Conservation (phyloP, 1,284 basidiomycete species). For the Exsudoporus floridanus region DNA sequence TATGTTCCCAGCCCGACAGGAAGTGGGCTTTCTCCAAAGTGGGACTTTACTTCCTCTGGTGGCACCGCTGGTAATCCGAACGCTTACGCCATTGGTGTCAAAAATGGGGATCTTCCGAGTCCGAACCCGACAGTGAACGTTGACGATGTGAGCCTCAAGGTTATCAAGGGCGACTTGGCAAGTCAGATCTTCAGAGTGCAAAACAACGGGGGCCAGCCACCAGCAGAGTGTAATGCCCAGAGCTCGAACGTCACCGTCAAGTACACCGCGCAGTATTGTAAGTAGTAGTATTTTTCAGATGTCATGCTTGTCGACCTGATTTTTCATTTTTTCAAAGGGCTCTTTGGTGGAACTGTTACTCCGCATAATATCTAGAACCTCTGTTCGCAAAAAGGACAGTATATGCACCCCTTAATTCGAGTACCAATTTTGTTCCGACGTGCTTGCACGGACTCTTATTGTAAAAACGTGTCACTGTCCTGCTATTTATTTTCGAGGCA, state of each 20-base stretch:
- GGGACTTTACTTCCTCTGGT: slow-evolving; percentile 54
- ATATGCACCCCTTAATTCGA: neutral
- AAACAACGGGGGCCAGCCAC: slow-evolving; percentile 67
- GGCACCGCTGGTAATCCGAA: slow-evolving; percentile 40
- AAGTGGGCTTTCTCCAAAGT: slow-evolving; percentile 50
- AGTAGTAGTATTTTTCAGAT: slow-evolving; percentile 22
- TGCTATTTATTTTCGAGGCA: neutral
- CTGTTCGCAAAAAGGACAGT: neutral
- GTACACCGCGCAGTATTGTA: slow-evolving; percentile 54
- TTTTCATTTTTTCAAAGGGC: neutral
- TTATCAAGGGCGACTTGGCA: slow-evolving; percentile 44
- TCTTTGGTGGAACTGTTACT: neutral
- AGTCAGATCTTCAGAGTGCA: slow-evolving; percentile 32
- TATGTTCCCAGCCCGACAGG: slow-evolving; percentile 50
- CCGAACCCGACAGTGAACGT: slow-evolving; percentile 45
- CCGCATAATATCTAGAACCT: neutral
- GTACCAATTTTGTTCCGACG: neutral
- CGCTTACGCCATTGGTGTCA: slow-evolving; percentile 49
- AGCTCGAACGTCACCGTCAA: slow-evolving; percentile 44
- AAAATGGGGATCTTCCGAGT: slow-evolving; percentile 37
- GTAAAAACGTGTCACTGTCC: neutral
- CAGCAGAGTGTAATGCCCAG: slow-evolving; percentile 49
- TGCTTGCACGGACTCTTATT: neutral
- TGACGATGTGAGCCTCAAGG: slow-evolving; percentile 55
- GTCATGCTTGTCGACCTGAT: neutral